phyloP scores from a whole-genome alignment of 1,284 basidiomycete genomes.

The Ceratobasidium sp. region DNA sequence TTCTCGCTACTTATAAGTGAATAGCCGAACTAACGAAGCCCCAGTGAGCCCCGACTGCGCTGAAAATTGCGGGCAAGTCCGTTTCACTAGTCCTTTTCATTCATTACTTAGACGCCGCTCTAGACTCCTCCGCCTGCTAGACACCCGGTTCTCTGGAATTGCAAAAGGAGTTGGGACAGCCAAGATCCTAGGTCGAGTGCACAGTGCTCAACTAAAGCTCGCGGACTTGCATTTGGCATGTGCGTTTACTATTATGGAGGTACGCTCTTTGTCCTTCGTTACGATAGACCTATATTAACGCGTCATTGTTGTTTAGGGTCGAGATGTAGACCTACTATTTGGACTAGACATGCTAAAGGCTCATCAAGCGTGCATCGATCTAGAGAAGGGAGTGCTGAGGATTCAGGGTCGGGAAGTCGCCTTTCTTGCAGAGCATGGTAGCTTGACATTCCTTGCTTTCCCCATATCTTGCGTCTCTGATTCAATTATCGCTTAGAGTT shows the following conservation, averaged over 20 bases:
- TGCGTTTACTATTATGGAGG: constrained; percentile 96
- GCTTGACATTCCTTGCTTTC: not conserved
- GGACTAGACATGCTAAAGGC: constrained; percentile 99
- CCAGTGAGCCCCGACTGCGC: constrained; percentile 95
- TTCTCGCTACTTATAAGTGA: constrained; percentile 5
- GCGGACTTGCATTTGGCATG: constrained; percentile 88
- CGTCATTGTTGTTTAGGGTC: constrained; percentile 67
- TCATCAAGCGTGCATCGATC: constrained; percentile 95
- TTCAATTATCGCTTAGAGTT: constrained; percentile 58
- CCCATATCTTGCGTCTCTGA: constrained; percentile 7
- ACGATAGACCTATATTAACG: not conserved
- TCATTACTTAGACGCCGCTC: constrained; percentile 28
- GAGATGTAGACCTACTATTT: constrained; percentile 92
- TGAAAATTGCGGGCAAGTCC: constrained; percentile 85
- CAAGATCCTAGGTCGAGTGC: constrained; percentile 92
- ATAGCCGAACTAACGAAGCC: constrained; percentile 43
- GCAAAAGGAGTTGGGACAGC: constrained; percentile 97
- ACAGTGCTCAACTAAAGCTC: constrained; percentile 92
- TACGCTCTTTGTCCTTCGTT: not conserved
- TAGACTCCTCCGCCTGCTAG: constrained; percentile 93
- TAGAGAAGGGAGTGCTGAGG: constrained; percentile 86
- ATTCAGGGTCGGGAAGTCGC: constrained; percentile 88
- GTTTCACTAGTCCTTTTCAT: not conserved
- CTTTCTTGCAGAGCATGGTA: constrained; percentile 93
- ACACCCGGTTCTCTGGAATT: constrained; percentile 88